These are phyloP conservation scores for Trematosphaeria pertusa DNA, from an alignment of 2,329 filamentous ascomycete genomes.

Conservation along the genomic window DNA sequence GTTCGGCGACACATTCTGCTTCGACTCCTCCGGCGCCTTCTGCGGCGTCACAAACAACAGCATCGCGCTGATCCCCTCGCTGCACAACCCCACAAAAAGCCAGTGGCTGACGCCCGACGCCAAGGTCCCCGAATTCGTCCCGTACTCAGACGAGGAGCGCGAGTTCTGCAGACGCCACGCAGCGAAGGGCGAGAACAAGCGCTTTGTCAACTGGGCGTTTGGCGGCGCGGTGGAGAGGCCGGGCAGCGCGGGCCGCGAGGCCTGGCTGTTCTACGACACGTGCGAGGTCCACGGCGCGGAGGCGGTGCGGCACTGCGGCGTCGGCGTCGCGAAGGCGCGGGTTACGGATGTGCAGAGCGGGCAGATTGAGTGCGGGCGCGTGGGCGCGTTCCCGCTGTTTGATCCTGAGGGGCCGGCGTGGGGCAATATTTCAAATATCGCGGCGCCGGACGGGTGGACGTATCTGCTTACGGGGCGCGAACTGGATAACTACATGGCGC, in stretches of 20 bases:
- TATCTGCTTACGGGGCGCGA: constrained; percentile 12
- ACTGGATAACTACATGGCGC: constrained; percentile 20
- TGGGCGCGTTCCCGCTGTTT: constrained; percentile 12
- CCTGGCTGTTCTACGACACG: constrained; percentile 19
- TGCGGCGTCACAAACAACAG: constrained; percentile 20
- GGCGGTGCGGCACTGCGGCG: constrained; percentile 9
- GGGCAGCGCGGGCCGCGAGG: constrained; percentile 7
- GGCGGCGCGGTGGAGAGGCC: constrained; percentile 18
- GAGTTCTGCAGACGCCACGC: constrained; percentile 8
- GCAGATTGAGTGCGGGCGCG: constrained; percentile 12
- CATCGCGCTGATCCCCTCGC: constrained; percentile 13
- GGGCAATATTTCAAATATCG: constrained; percentile 18
- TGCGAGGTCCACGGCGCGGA: constrained; percentile 15
- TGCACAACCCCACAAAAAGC: constrained; percentile 13
- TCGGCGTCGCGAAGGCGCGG: constrained; percentile 15
- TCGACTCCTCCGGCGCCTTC: constrained; percentile 11
- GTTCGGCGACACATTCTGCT: constrained; percentile 24
- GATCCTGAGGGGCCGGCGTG: constrained; percentile 12
- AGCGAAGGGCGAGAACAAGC: constrained; percentile 12
- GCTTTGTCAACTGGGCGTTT: constrained; percentile 19
- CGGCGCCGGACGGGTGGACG: constrained; percentile 16
- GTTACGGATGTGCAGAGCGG: constrained; percentile 1
- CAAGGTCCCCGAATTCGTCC: constrained; percentile 17
- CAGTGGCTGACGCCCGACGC: constrained; percentile 5
- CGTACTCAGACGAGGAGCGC: constrained; percentile 7